Percentiles rank a stretch among this genome's conserved stretches.
phyloP scores from a whole-genome alignment of 495 filamentous ascomycete genomes.

The Penicillium verhagenii region DNA sequence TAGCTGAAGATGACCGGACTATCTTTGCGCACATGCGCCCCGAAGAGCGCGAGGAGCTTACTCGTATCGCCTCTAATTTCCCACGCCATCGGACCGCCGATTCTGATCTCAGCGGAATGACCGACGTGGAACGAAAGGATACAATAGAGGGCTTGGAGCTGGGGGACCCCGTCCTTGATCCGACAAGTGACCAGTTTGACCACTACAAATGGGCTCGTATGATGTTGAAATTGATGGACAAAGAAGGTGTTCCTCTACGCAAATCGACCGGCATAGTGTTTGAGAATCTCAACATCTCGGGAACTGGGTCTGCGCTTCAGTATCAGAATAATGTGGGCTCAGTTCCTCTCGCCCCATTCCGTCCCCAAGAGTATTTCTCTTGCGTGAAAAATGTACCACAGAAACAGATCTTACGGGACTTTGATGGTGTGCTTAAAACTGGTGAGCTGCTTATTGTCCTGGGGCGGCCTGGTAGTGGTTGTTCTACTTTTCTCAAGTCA shows the following conservation, averaged over 20 bases:
- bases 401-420: conserved; percentile 42
- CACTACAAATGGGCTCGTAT: conserved; percentile 57
- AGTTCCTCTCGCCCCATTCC: conserved; percentile 47
- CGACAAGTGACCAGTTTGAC: conserved; percentile 54
- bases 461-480: conserved; percentile 71
- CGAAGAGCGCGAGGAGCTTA: conserved; percentile 35
- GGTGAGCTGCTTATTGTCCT: conserved; percentile 86
- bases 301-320: conserved; percentile 53
- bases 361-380: conserved; percentile 44
- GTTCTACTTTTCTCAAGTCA: conserved; percentile 72
- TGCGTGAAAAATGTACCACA: conserved; percentile 26
- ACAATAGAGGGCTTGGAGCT: conserved; percentile 43
- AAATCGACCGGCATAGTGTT: conserved; percentile 47
- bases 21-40: conserved; percentile 37
- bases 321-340: conserved; percentile 56
- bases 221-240: conserved; percentile 42
- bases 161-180: conserved; percentile 56
- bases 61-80: conserved; percentile 40
- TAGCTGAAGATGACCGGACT: conserved; percentile 17
- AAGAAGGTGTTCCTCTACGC: conserved; percentile 40
- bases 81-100: conserved; percentile 27
- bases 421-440: conserved; percentile 45
- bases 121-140: conserved; percentile 36
- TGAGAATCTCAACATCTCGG: conserved; percentile 53
- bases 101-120: conserved; percentile 22